Conservation (phyloP, 2,329 filamentous ascomycete genomes). For the Huntiella abstrusa region DNA sequence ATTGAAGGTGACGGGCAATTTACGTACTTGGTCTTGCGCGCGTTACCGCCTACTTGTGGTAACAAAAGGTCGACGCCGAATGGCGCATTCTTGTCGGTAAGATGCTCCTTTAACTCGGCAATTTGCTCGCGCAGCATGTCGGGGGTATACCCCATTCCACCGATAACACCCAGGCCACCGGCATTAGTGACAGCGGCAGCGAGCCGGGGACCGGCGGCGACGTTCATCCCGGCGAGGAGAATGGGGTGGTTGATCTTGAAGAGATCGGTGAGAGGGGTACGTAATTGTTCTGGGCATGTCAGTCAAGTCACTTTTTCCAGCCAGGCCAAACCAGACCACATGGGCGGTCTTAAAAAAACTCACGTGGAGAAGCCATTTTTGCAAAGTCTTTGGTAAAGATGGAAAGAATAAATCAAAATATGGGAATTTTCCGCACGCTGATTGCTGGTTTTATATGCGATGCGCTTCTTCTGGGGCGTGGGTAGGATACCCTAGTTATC, state of each 20-base stretch:
- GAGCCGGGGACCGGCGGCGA: constrained; percentile 87
- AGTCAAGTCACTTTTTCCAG: constrained; percentile 68
- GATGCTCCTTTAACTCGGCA: constrained; percentile 73
- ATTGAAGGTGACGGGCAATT: not conserved
- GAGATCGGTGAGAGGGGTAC: constrained; percentile 83
- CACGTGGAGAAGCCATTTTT: constrained; percentile 66
- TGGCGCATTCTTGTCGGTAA: constrained; percentile 79
- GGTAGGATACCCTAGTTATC: too few species aligned
- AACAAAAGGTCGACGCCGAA: constrained; percentile 90
- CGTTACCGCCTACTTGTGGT: constrained; percentile 83
- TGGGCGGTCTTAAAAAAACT: constrained; percentile 79
- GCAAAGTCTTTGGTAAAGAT: constrained; percentile 5
- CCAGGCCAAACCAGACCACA: constrained; percentile 32
- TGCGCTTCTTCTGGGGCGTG: too few species aligned
- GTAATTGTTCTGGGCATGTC: constrained; percentile 51
- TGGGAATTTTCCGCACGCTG: too few species aligned
- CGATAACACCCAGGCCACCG: constrained; percentile 88
- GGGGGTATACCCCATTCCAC: constrained; percentile 86
- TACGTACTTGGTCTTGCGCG: constrained; percentile 71
- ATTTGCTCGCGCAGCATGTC: constrained; percentile 96
- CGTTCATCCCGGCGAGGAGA: constrained; percentile 96
- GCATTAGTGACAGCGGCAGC: constrained; percentile 95
- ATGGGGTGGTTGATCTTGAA: constrained; percentile 96
- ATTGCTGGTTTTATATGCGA: too few species aligned
- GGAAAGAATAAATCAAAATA: too few species aligned